These are phyloP conservation scores for Aegilops sharonensis DNA, from an alignment of 176 grass and related monocot species.

Conservation along the genomic window DNA sequence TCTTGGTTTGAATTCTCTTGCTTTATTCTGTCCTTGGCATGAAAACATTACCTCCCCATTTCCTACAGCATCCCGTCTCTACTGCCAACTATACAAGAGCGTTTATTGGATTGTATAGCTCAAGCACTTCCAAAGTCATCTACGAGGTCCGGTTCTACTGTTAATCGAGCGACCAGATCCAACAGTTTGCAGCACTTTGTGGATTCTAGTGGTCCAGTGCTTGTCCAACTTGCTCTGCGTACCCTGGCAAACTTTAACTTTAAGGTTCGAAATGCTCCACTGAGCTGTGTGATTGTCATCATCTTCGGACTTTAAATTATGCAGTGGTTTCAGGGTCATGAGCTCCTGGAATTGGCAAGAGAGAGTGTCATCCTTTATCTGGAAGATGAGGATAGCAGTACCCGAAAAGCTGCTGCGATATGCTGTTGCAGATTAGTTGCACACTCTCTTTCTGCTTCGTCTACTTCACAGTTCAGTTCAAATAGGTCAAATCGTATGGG, in stretches of 20 bases:
- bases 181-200: conserved; percentile 66
- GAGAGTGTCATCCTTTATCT: conserved; percentile 86
- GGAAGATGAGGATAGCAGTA: conserved; percentile 91
- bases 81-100: conserved; percentile 82
- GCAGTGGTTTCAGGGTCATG: conserved; percentile 82
- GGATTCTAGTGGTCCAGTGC: conserved; percentile 56
- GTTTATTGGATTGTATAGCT: conserved; percentile 82
- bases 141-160: conserved; percentile 42
- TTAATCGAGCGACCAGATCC: conserved; percentile 47
- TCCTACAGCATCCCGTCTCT: conserved; percentile 79
- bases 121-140: conserved; percentile 78
- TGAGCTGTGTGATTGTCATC: not conserved
- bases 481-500: conserved; percentile 84
- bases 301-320: conserved; percentile 19
- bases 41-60: conserved; percentile 30
- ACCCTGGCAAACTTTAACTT: conserved; percentile 90
- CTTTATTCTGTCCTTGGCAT: conserved; percentile 25
- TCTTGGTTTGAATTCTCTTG: not conserved
- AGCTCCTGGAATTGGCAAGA: conserved; percentile 92
- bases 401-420: conserved; percentile 77
- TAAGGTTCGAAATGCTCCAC: conserved; percentile 56
- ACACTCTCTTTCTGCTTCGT: conserved; percentile 69
- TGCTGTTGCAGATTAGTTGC: conserved; percentile 93
- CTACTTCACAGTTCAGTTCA: conserved; percentile 67
- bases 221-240: conserved; percentile 84